Conservation (phyloP, 371 early-diverging fungal genomes). For the Apophysomyces ossiformis region DNA sequence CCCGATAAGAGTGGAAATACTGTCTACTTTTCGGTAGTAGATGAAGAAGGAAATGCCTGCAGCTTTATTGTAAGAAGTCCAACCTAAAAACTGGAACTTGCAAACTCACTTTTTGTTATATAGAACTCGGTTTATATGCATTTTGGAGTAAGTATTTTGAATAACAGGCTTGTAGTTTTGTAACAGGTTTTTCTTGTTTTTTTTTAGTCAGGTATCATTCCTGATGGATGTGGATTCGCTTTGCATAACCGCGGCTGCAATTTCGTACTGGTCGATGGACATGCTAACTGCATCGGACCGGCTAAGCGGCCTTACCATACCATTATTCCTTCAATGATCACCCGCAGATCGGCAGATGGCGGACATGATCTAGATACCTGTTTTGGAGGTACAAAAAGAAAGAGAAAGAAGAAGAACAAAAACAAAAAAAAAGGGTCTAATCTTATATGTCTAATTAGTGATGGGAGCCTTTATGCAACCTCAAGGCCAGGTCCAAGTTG, state of each 20-base stretch:
- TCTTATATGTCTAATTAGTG: slow-evolving; percentile 23
- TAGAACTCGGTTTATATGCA: slow-evolving; percentile 63
- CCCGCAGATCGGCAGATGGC: slow-evolving; percentile 33
- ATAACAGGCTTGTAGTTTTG: not conserved
- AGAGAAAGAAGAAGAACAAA: not conserved
- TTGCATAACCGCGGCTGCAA: slow-evolving; percentile 79
- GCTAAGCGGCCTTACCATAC: slow-evolving; percentile 88
- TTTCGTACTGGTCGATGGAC: slow-evolving; percentile 65
- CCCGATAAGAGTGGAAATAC: slow-evolving; percentile 73
- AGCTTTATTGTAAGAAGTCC: slow-evolving; percentile 69
- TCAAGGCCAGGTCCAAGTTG: slow-evolving; percentile 84
- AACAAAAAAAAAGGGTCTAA: not conserved
- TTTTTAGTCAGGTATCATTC: slow-evolving; percentile 50
- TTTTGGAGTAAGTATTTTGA: slow-evolving; percentile 57
- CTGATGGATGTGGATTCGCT: slow-evolving; percentile 70
- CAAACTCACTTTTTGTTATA: not conserved
- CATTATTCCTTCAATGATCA: slow-evolving; percentile 78
- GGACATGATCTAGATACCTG: slow-evolving; percentile 52
- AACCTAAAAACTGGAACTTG: slow-evolving; percentile 1
- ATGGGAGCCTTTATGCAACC: slow-evolving; percentile 77
- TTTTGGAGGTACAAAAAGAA: slow-evolving; percentile 50
- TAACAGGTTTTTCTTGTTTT: not conserved
- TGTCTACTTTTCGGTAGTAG: slow-evolving; percentile 80
- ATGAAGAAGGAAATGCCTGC: slow-evolving; percentile 84
- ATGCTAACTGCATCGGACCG: slow-evolving; percentile 74